phyloP scores from a whole-genome alignment of 805 yeast species.

The Millerago galiae region DNA sequence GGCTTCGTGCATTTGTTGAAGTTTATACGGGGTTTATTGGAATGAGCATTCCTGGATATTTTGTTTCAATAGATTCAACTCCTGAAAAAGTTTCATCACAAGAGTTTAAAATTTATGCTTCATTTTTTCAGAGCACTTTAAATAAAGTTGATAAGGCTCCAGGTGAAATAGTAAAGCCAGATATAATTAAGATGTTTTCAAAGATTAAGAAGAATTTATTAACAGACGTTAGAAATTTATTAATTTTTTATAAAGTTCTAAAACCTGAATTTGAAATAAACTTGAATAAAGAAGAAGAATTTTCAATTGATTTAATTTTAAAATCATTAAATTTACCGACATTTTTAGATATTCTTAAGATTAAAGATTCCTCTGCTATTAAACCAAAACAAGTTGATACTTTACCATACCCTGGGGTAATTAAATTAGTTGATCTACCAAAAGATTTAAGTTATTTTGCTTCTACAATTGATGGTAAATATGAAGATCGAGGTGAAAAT shows the following conservation, averaged over 20 bases:
- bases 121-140: too few species aligned
- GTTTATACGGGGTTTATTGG: too few species aligned
- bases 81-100: not conserved
- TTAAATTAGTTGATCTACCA: slow-evolving; percentile 49
- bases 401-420: slow-evolving; percentile 42
- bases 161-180: too few species aligned
- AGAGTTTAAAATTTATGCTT: too few species aligned
- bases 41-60: not conserved
- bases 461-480: slow-evolving; percentile 20
- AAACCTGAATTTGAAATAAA: slow-evolving; percentile 11
- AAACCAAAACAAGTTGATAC: too few species aligned
- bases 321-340: slow-evolving; percentile 7
- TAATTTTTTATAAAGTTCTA: slow-evolving; percentile 16
- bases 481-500: not conserved
- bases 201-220: slow-evolving; percentile 8
- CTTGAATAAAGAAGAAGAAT: slow-evolving; percentile 1
- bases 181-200: not conserved
- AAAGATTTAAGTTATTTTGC: slow-evolving; percentile 33
- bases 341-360: not conserved
- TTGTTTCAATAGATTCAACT: too few species aligned
- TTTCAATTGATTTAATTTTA: slow-evolving; percentile 11
- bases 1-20: not conserved
- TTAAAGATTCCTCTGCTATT: not conserved
- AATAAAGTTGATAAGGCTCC: too few species aligned
- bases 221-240: slow-evolving; percentile 17